These are phyloP conservation scores for Cutaneotrichosporon sp. DNA, from an alignment of 1,284 basidiomycete genomes.

Conservation along the genomic window DNA sequence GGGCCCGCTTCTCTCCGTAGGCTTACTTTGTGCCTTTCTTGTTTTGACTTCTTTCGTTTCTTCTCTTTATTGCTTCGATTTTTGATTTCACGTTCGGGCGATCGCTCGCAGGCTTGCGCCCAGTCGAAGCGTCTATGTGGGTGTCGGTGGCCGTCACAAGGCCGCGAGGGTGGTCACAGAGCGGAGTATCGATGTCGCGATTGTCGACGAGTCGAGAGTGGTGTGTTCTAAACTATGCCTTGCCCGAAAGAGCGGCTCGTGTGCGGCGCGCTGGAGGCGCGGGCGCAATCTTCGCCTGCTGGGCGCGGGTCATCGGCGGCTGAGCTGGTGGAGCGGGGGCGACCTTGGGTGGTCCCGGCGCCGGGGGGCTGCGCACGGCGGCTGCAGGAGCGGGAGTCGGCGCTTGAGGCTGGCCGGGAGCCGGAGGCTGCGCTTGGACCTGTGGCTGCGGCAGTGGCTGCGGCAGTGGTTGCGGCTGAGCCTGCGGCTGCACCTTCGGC, in stretches of 20 bases:
- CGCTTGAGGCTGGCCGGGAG: background rate
- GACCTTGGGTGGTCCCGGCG: background rate
- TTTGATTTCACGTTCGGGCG: background rate
- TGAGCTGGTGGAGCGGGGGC: background rate
- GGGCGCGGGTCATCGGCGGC: constrained; percentile 4
- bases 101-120: background rate
- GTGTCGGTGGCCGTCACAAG: background rate
- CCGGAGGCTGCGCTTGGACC: background rate
- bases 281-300: background rate
- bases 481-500: background rate
- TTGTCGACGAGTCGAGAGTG: background rate
- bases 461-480: background rate
- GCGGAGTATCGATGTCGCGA: background rate
- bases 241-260: background rate
- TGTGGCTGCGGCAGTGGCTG: too few relatives aligned
- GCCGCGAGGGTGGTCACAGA: background rate
- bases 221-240: constrained; percentile 7
- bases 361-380: background rate
- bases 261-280: background rate
- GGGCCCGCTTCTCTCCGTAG: constrained; percentile 4
- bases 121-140: background rate
- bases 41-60: constrained; percentile 7
- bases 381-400: background rate
- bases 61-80: constrained; percentile 7
- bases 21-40: constrained; percentile 13